phyloP scores from a whole-genome alignment of 2,329 filamentous ascomycete species.

The Curvularia verruculosa region DNA sequence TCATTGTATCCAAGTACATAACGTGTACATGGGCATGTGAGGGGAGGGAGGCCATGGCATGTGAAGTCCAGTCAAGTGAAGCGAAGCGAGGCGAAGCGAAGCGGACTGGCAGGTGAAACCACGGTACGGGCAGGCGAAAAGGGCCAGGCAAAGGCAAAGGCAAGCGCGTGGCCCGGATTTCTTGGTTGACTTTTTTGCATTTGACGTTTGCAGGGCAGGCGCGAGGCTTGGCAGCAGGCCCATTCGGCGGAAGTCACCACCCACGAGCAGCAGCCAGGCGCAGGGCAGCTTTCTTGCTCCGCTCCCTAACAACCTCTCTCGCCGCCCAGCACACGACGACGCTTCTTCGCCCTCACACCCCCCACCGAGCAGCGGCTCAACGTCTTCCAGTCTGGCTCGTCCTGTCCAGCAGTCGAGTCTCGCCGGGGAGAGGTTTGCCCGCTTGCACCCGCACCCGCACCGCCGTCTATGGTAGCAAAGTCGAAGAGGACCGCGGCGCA shows the following conservation, averaged over 20 bases:
- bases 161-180: conserved; percentile 4
- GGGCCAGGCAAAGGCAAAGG: no score
- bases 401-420: conserved; percentile 52
- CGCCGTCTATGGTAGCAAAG: conserved; percentile 57
- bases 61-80: no score
- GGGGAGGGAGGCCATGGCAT: no score
- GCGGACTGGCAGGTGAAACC: conserved; percentile 3
- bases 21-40: no score
- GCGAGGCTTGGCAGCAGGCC: conserved; percentile 18
- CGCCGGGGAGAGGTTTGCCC: conserved; percentile 43
- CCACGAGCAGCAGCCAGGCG: conserved; percentile 3
- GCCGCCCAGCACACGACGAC: conserved; percentile 27
- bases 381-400: conserved; percentile 55
- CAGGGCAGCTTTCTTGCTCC: conserved; percentile 14
- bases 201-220: conserved; percentile 15
- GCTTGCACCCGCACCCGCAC: conserved; percentile 39
- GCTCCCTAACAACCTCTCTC: conserved; percentile 28
- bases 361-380: conserved; percentile 41
- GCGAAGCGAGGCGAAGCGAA: no score
- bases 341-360: conserved; percentile 14
- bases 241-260: conserved; percentile 16
- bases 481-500: conserved; percentile 54
- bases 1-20: background rate
- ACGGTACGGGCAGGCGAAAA: background rate
- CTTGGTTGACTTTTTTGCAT: conserved; percentile 15